Evolutionary conservation across 2,329 filamentous ascomycete genomes (phyloP).

Genomic region (Colletotrichum sp.): DNA sequence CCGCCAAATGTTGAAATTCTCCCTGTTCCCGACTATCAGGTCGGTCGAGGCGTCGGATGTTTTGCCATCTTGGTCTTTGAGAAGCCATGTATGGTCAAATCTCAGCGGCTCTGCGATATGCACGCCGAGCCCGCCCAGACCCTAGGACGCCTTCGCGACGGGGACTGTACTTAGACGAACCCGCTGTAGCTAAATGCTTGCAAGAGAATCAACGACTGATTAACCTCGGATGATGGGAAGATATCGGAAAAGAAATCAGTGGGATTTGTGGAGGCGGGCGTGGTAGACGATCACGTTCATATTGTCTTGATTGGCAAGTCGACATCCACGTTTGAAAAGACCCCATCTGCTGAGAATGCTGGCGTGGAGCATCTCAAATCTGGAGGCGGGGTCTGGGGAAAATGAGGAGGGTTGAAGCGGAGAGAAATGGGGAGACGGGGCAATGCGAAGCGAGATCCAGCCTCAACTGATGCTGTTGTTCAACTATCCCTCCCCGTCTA

Average conservation of each 20-base stretch:
- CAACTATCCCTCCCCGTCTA: fast-evolving
- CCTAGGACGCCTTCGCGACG: not conserved
- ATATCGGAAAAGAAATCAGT: not conserved
- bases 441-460: not conserved
- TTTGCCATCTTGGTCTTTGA: not conserved
- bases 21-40: not conserved
- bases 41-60: not conserved
- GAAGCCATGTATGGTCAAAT: not conserved
- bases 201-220: not conserved
- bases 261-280: not conserved
- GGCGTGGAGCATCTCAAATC: not conserved
- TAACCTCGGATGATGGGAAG: not conserved
- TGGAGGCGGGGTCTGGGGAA: conserved; percentile 15
- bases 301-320: not conserved
- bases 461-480: not conserved
- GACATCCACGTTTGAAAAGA: not conserved
- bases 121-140: not conserved
- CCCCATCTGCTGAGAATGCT: not conserved
- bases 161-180: not conserved
- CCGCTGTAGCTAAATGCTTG: not conserved
- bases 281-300: not conserved
- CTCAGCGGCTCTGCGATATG: not conserved
- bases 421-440: not conserved
- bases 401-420: not conserved
- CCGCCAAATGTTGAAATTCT: not conserved